A percentile compares a stretch with the other conserved stretches of the same genome.
These are phyloP conservation scores for Vicia sativa DNA, from an alignment of 306 rosid genomes.

Conservation along the genomic window DNA sequence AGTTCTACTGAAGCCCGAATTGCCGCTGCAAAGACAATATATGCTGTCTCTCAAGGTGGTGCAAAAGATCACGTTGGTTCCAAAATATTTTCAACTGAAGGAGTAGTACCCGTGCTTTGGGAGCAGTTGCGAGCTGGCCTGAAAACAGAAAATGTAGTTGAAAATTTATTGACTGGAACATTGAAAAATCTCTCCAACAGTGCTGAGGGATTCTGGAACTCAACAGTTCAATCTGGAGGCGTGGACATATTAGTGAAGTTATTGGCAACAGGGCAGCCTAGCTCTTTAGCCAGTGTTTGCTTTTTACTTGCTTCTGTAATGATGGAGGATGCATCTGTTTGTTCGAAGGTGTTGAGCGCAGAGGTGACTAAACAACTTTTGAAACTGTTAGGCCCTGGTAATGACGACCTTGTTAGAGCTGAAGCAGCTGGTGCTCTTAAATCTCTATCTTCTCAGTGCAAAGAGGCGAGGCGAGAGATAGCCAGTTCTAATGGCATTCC, in stretches of 20 bases:
- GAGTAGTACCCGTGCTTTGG: slow-evolving; percentile 98
- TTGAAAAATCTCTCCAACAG: slow-evolving; percentile 84
- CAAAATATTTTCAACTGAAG: slow-evolving; percentile 96
- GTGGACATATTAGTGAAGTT: slow-evolving; percentile 85
- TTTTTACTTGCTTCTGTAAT: slow-evolving; percentile 84
- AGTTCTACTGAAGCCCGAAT: slow-evolving; percentile 85
- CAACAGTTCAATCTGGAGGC: slow-evolving; percentile 90
- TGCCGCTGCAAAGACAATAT: slow-evolving; percentile 95
- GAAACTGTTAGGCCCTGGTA: slow-evolving; percentile 88
- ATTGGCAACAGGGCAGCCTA: slow-evolving; percentile 71
- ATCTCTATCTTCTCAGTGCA: slow-evolving; percentile 88
- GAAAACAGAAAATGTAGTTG: slow-evolving; percentile 78
- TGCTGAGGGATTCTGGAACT: slow-evolving; percentile 96
- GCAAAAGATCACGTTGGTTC: slow-evolving; percentile 95
- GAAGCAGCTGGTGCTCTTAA: slow-evolving; percentile 98
- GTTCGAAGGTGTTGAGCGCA: slow-evolving; percentile 75
- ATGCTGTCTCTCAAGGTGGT: slow-evolving; percentile 96
- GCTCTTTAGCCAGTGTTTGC: slow-evolving; percentile 89
- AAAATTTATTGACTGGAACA: slow-evolving; percentile 89
- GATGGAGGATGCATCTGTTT: slow-evolving; percentile 93
- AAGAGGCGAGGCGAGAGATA: slow-evolving; percentile 94
- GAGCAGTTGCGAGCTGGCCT: slow-evolving; percentile 72
- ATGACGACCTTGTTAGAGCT: slow-evolving; percentile 92
- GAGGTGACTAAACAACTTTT: slow-evolving; percentile 90
- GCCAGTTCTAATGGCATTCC: slow-evolving; percentile 92